These are phyloP conservation scores for Prunus dulcis DNA, from an alignment of 306 rosid species.

Conservation along the genomic window DNA sequence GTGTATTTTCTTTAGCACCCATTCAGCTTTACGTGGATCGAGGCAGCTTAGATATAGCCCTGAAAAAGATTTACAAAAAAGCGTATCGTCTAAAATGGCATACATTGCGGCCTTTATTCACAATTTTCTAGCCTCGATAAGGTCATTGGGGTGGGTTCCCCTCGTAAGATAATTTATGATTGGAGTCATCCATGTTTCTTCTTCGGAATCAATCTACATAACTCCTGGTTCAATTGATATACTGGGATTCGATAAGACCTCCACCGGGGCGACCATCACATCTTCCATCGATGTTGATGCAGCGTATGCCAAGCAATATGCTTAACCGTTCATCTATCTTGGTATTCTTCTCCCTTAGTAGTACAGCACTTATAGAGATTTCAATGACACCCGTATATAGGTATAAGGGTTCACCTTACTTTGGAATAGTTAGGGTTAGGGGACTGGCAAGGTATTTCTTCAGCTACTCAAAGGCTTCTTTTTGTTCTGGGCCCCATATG, in stretches of 20 bases:
- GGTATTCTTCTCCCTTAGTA: neutral
- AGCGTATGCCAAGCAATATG: fast-evolving
- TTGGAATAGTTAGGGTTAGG: neutral
- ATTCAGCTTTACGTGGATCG: fast-evolving
- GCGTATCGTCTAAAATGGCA: fast-evolving
- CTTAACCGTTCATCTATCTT: fast-evolving
- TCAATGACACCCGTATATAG: fast-evolving
- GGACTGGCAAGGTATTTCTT: neutral
- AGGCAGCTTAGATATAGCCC: neutral
- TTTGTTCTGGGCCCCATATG: too few species aligned
- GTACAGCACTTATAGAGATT: fast-evolving
- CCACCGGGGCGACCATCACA: fast-evolving
- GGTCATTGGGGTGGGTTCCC: fast-evolving
- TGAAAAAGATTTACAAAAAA: neutral
- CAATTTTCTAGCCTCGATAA: fast-evolving
- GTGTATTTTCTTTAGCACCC: neutral
- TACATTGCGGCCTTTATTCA: neutral
- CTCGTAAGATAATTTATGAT: neutral
- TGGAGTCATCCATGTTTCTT: neutral
- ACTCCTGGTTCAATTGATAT: neutral
- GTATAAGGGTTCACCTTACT: fast-evolving
- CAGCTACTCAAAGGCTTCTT: neutral
- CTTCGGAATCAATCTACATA: too few species aligned
- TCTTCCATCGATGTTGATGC: neutral
- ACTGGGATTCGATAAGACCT: fast-evolving